Conservation (phyloP, 139 green algal species). For the Spirogloea muscicola region DNA sequence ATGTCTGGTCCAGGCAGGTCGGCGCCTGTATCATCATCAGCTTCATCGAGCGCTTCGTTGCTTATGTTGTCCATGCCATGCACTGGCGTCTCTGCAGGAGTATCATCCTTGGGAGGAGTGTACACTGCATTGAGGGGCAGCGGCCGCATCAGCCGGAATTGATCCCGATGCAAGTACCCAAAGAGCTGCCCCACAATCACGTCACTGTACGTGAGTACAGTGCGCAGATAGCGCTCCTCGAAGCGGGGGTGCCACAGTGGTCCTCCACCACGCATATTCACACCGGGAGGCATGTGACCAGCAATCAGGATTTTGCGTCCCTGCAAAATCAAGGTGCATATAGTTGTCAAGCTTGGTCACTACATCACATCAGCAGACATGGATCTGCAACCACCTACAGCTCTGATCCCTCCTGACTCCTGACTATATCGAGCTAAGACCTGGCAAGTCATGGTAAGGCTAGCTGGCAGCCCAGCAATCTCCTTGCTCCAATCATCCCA, state of each 20-base stretch:
- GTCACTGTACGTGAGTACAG: background rate
- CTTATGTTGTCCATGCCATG: background rate
- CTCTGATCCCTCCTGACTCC: background rate
- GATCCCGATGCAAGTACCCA: constrained; percentile 6
- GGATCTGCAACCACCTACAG: background rate
- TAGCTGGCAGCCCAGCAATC: too few relatives aligned
- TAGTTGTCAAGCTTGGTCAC: too few relatives aligned
- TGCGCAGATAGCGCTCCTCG: background rate
- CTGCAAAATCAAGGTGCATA: background rate
- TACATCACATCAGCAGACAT: background rate
- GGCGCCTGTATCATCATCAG: background rate
- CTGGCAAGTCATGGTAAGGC: too few relatives aligned
- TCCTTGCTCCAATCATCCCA: background rate
- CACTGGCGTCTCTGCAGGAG: background rate
- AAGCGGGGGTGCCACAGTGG: background rate
- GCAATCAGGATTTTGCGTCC: constrained; percentile 4
- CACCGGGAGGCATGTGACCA: background rate
- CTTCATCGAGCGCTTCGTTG: background rate
- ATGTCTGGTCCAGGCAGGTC: background rate
- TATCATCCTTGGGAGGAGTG: background rate
- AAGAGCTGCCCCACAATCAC: background rate
- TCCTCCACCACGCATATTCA: background rate
- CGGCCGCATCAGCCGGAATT: constrained; percentile 4
- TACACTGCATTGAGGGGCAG: background rate
- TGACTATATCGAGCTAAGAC: background rate